Conservation (phyloP, 2,329 filamentous ascomycete species). For the Sphaerulina musiva region DNA sequence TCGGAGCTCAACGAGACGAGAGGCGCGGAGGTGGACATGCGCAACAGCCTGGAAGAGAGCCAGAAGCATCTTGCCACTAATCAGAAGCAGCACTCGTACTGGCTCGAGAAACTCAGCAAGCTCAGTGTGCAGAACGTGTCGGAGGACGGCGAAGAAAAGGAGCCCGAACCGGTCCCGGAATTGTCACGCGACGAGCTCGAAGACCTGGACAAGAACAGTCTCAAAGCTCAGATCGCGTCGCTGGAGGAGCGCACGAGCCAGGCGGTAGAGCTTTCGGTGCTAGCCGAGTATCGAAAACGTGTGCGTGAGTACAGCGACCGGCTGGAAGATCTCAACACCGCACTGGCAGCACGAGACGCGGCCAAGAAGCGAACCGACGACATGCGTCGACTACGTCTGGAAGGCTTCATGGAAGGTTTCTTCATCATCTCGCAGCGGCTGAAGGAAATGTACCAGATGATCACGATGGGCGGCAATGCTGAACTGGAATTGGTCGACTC, state of each 20-base stretch:
- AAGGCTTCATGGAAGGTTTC: slow-evolving; percentile 98
- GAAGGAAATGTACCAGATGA: slow-evolving; percentile 99
- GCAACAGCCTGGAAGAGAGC: slow-evolving; percentile 93
- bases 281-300: slow-evolving; percentile 79
- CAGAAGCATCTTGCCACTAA: slow-evolving; percentile 84
- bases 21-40: slow-evolving; percentile 92
- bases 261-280: slow-evolving; percentile 80
- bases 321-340: slow-evolving; percentile 74
- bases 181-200: slow-evolving; percentile 67
- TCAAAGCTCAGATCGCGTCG: slow-evolving; percentile 59
- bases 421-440: slow-evolving; percentile 84
- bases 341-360: slow-evolving; percentile 69
- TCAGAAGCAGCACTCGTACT: slow-evolving; percentile 74
- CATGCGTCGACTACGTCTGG: slow-evolving; percentile 77
- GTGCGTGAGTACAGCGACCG: slow-evolving; percentile 75
- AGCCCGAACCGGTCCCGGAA: slow-evolving; percentile 59
- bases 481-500: slow-evolving; percentile 96
- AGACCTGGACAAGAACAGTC: slow-evolving; percentile 56
- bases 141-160: slow-evolving; percentile 51
- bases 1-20: slow-evolving; percentile 81
- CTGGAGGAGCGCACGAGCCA: slow-evolving; percentile 74
- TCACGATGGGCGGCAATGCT: slow-evolving; percentile 98
- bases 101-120: slow-evolving; percentile 84
- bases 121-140: slow-evolving; percentile 70
- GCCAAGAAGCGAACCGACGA: slow-evolving; percentile 92